Base-by-base conservation (phyloP, 768 basidiomycete genomes). In the Suillus paluster region DNA sequence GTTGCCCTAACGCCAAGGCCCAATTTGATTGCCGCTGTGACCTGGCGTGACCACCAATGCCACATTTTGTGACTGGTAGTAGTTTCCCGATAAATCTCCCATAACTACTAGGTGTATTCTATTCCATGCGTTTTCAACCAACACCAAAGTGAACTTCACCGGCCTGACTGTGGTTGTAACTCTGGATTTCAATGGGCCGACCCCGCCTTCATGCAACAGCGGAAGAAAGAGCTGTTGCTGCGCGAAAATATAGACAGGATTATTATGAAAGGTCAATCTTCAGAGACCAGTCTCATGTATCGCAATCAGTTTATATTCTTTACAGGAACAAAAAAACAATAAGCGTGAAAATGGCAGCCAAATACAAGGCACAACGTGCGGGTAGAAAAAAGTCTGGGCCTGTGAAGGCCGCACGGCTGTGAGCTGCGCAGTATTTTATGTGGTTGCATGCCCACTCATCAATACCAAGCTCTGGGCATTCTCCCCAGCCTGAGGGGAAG, bases 161-260 rank as follows among this genome's bases (percentile, higher is more conserved):
- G 3, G 10, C 53, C 36, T 54, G 36, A 38, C 36, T 38, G 34
- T 8, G 9, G 10, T 34, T n/a, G 8, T 25, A 23, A 38, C 7
- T 15, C 5, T 15, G 34, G 3, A 14, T 53, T 0, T 21, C 14
- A 14, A 55, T 55, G 53, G 53, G 53, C 25, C 53, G 53, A 25
- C 53, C 53, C 23, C 53, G 53, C 5, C 53, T 55, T 39, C 53
- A 55, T 55, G 53, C 53, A 11, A 55, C 53, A 1, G 53, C 53
- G 2, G 36, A 55, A 55, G 36, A 55, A 55, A 55, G 53, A 39
- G 53, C 36, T 6, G 3, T 9, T 38, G 53, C 53, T 19, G 53
- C 53, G 5, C 53, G 53, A 55, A 55, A 55, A 38, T 55, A 55
- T 38, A 55, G 53, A 55, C 53, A 55, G 17, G 53, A 55, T 25